A percentile compares a stretch with the other conserved stretches of the same genome.
Evolutionary conservation across 768 basidiomycete genomes (phyloP).

Genomic region (Mycena maculata): DNA sequence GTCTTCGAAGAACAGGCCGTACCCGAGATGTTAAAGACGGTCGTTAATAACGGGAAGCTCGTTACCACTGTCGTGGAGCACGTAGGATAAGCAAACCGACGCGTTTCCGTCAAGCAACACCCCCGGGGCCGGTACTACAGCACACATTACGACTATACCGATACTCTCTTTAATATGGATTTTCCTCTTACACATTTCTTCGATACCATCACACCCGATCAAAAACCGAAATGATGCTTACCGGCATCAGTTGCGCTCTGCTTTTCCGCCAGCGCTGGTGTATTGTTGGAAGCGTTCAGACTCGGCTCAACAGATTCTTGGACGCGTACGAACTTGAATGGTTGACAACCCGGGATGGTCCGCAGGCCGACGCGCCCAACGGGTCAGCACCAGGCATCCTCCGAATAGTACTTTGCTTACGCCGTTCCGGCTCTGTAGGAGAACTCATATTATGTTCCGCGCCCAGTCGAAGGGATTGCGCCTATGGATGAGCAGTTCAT

Average conservation of each 20-base stretch:
- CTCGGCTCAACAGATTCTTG: too few species aligned
- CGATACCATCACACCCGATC: too few species aligned
- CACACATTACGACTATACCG: too few species aligned
- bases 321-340: background rate
- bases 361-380: conserved; percentile 70
- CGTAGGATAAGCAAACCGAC: too few species aligned
- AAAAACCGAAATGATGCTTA: too few species aligned
- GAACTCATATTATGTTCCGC: conserved; percentile 26
- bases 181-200: too few species aligned
- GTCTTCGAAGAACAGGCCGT: conserved; percentile 90
- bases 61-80: conserved; percentile 94
- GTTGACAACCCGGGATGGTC: conserved; percentile 89
- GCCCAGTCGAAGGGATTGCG: conserved; percentile 63
- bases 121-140: too few species aligned
- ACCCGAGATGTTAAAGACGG: conserved; percentile 95
- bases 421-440: conserved; percentile 42
- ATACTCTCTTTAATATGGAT: too few species aligned
- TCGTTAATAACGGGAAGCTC: conserved; percentile 83
- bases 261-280: too few species aligned
- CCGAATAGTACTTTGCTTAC: conserved; percentile 6
- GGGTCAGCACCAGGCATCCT: conserved; percentile 38
- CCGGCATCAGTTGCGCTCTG: background rate
- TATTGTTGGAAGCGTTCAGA: too few species aligned
- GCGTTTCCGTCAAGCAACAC: too few species aligned
- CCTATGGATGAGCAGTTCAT: conserved; percentile 74